Base-by-base conservation (phyloP, 352 stramenopile genomes). In the Thalassiosira sp. region DNA sequence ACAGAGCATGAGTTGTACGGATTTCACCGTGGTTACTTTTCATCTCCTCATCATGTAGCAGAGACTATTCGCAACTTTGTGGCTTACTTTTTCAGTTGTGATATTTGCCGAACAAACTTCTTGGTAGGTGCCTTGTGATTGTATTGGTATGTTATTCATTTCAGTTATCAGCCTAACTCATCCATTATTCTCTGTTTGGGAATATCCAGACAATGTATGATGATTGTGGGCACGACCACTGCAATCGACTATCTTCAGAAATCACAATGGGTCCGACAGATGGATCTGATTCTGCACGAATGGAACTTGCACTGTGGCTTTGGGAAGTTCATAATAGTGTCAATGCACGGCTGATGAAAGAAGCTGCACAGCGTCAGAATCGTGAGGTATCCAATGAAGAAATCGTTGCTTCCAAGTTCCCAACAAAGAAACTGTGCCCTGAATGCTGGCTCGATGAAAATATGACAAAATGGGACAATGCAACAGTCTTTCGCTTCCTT, bases 281-380 rank as follows among this genome's bases (percentile, higher is more conserved):
- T 37, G 65, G 65, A 64, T 67, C 53, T 18, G 65, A 75, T 31
- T 27, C 43, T 37, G 45, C 45, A 52, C 16, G 42, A 8, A 68
- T 68, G 45, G 65, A 75, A 56, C 53, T 75, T 40, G 54, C 54
- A 5, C 28, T 75, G 7, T 75, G 65, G 65, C 28, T 75, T 37
- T 75, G 65, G 65, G 65, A 75, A 40, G 49, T 63, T 35, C 67
- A 76, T 51, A 79, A 79, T 33, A 57, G 46, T 42, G 70, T 79
- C 13, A 79, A 79, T 60, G 62, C 43, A 56, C 22, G 70, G 28
- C 60, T 79, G 58, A 73, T 73, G 70, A 72, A 66, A 28, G 70
- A 79, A 60, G 62, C 53, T 20, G 68, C 74, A 8, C 25, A 33
- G 22, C 58, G 67, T n/a, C 46, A 79, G 56, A 76, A 79, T 42